Base-by-base conservation (phyloP, 441 rosid genomes). In the Mallotus repandus region DNA sequence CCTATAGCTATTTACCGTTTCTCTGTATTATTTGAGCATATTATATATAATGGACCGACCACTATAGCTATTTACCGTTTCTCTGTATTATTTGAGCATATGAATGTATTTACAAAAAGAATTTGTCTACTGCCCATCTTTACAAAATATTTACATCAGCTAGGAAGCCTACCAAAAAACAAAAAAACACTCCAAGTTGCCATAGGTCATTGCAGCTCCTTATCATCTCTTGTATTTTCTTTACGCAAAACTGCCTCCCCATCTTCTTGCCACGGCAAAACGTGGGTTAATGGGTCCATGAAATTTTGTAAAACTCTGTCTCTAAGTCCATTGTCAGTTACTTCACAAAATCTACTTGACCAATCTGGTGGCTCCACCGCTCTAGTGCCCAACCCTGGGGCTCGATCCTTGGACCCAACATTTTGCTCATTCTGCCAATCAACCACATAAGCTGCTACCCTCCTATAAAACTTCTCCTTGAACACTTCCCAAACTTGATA, bases 401-500 rank as follows among this genome's bases (percentile, higher is more conserved):
- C 88, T 50, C 98, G 88, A 49, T 91, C 98, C 83, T 86, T 89
- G n/a, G 96, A 91, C 79, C 96, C 89, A 1, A 75, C 91, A 63
- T 91, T 91, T 57, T 86, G 80, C 2, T 86, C 89, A 32, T 90
- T 82, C 60, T 84, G 88, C 97, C 98, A 94, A 83, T 94, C 98
- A 7, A 83, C 90, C 70, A 94, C 98, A 54, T 91, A 91, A 0
- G 96, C 88, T 29, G 98, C 96, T 15, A 94, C 97, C 69, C 97
- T 86, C 81, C 92, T 74, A 14, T 82, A 81, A 74, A 91, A 90
- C 75, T 94, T 94, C 81, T 94, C 89, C 73, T 90, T 94, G 59
- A 94, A 89, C 79, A 91, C 97, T 4, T 92, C 94, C 97, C 98
- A 94, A 0, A 89, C 97, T 53, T 94, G 97, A 74, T 86, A 91